phyloP scores from a whole-genome alignment of 768 basidiomycete species.

The Russula sp. region DNA sequence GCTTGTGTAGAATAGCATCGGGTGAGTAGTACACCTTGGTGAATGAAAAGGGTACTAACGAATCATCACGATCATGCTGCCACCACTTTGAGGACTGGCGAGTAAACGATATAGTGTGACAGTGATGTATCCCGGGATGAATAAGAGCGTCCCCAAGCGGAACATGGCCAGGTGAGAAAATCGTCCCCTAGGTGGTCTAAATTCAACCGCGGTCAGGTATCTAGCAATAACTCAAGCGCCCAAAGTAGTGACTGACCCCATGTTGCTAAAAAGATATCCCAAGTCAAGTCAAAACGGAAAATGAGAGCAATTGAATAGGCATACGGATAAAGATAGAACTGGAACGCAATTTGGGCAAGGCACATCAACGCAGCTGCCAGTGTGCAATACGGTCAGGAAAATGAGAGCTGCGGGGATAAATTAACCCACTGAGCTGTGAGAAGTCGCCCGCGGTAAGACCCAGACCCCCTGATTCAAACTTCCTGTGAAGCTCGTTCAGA shows the following conservation, averaged over 20 bases:
- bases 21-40: constrained; percentile 7
- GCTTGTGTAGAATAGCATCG: constrained; percentile 34
- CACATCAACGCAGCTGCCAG: constrained; percentile 95
- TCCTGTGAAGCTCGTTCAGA: constrained; percentile 35
- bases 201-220: background rate
- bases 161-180: constrained; percentile 88
- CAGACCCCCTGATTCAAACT: constrained; percentile 80
- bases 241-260: constrained; percentile 27
- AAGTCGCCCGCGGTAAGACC: constrained; percentile 89
- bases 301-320: constrained; percentile 27
- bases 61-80: constrained; percentile 74
- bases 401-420: background rate
- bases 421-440: constrained; percentile 72
- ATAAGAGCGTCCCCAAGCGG: constrained; percentile 76
- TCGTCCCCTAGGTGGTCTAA: constrained; percentile 69
- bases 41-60: constrained; percentile 37
- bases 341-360: constrained; percentile 86
- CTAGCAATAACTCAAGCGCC: background rate
- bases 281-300: background rate
- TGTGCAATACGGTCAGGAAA: constrained; percentile 16
- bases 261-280: constrained; percentile 26
- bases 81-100: constrained; percentile 60
- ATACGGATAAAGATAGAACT: constrained; percentile 86
- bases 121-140: constrained; percentile 84
- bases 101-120: constrained; percentile 68